These are phyloP conservation scores for Fonsecaea pedrosoi DNA, from an alignment of 2,329 filamentous ascomycete genomes.

Conservation along the genomic window DNA sequence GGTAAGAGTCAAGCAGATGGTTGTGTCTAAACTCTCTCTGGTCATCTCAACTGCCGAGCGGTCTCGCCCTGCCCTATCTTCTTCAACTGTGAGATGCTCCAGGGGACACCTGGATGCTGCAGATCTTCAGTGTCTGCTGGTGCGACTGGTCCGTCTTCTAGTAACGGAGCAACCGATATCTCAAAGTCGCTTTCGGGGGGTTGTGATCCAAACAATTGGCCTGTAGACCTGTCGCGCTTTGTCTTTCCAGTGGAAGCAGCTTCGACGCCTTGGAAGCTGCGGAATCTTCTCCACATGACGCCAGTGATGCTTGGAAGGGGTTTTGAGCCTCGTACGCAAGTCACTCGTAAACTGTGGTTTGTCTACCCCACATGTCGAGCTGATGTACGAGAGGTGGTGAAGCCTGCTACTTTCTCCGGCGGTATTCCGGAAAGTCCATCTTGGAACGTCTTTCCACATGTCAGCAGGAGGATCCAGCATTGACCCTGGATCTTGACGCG, in stretches of 20 bases:
- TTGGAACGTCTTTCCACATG: slow-evolving; percentile 2
- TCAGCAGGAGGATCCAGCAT: slow-evolving; percentile 7
- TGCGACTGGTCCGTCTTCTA: not conserved
- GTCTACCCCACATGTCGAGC: slow-evolving; percentile 18
- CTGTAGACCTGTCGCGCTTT: not conserved
- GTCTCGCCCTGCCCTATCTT: slow-evolving; percentile 17
- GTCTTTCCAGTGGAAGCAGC: not conserved
- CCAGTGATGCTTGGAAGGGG: not conserved
- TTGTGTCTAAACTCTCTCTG: slow-evolving; percentile 13
- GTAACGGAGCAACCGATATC: not conserved
- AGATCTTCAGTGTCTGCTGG: not conserved
- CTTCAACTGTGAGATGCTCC: not conserved
- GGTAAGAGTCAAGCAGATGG: slow-evolving; percentile 15
- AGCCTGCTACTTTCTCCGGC: slow-evolving; percentile 9
- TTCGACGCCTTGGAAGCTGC: slow-evolving; percentile 2
- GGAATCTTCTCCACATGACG: slow-evolving; percentile 23
- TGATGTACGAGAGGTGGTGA: slow-evolving; percentile 13
- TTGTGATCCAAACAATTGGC: not conserved
- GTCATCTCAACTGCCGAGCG: slow-evolving; percentile 17
- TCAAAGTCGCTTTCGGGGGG: not conserved
- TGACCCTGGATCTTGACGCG: not conserved
- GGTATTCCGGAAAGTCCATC: slow-evolving; percentile 11
- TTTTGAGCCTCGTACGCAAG: not conserved
- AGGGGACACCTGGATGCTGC: not conserved
- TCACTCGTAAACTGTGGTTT: not conserved